Evolutionary conservation across 169 alveolate species (phyloP), one percentile per base, ranked within the genome.

Genomic region (Cryptosporidium baileyi): DNA sequence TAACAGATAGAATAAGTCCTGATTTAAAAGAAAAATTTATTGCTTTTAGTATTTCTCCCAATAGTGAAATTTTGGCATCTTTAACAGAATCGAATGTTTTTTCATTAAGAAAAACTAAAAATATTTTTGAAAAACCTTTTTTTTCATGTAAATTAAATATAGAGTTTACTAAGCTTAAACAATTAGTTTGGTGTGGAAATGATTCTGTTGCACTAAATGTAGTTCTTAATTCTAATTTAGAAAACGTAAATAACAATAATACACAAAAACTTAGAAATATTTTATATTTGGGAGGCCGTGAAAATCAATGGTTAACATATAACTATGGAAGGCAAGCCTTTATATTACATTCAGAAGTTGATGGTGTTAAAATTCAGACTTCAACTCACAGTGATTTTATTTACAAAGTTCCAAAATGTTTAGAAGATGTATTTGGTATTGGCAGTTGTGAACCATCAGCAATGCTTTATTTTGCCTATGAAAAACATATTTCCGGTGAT

Each of bases 371-470:
- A 60, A 80, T 91, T 60, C 60, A 88, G 63, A 74, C 92, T 40
- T 80, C 89, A n/a, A 61, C 61, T 41, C 67, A 80, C 32, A 67
- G 79, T 28, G 95, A 92, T 62, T 91, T 82, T 60, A 40, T 90
- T 36, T 90, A 81, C 32, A 43, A 90, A 17, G 93, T 92, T 13
- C 81, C 93, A 36, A 61, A 63, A 38, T 63, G 80, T 15, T 62
- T 91, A 19, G 93, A 92, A 60, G 54, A 65, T 60, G 89, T 92
- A 32, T 91, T 93, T 62, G 88, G 91, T 52, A 61, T 80, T 19
- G 95, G 91, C 15, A 81, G 94, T 61, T 90, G 93, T 59, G 92
- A 90, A 22, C 93, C 95, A 28, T 88, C 95, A 2, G 94, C 95
- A 24, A 91, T 90, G 92, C 92, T 93, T 43, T 80, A 88, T 74